These are phyloP conservation scores for Calycina herbarum DNA, from an alignment of 2,329 filamentous ascomycete genomes.

Conservation along the genomic window DNA sequence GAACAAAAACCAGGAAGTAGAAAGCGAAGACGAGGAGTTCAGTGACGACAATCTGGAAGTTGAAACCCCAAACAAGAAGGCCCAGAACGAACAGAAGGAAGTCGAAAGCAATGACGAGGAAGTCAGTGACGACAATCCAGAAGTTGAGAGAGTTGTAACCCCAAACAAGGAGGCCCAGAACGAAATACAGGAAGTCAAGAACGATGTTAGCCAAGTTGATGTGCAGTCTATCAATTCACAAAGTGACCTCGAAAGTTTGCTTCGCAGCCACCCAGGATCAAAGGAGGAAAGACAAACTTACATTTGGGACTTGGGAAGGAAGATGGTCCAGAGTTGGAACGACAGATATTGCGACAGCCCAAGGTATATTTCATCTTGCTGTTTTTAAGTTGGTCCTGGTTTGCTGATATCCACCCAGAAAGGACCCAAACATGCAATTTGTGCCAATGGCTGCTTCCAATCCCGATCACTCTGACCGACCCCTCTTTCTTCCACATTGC, in stretches of 20 bases:
- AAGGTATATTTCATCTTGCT: neutral
- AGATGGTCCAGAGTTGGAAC: neutral
- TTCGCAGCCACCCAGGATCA: neutral
- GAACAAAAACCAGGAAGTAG: too few species aligned
- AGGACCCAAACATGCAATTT: neutral
- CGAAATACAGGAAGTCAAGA: neutral
- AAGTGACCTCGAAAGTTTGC: neutral
- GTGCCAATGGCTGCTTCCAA: neutral
- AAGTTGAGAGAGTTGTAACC: too few species aligned
- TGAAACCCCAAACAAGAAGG: too few species aligned
- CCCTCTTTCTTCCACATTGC: neutral
- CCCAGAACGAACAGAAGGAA: too few species aligned
- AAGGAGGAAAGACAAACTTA: neutral
- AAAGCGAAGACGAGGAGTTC: too few species aligned
- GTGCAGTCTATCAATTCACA: neutral
- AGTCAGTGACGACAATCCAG: too few species aligned
- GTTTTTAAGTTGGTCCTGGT: neutral
- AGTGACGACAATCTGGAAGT: too few species aligned
- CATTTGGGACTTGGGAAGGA: neutral
- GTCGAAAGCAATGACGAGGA: too few species aligned
- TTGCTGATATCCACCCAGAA: neutral
- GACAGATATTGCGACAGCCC: neutral
- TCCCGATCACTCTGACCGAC: neutral
- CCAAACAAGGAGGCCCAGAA: too few species aligned
- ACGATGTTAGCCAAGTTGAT: neutral